These are phyloP conservation scores for Quercus berberidifolia DNA, from an alignment of 306 rosid species.

Conservation along the genomic window DNA sequence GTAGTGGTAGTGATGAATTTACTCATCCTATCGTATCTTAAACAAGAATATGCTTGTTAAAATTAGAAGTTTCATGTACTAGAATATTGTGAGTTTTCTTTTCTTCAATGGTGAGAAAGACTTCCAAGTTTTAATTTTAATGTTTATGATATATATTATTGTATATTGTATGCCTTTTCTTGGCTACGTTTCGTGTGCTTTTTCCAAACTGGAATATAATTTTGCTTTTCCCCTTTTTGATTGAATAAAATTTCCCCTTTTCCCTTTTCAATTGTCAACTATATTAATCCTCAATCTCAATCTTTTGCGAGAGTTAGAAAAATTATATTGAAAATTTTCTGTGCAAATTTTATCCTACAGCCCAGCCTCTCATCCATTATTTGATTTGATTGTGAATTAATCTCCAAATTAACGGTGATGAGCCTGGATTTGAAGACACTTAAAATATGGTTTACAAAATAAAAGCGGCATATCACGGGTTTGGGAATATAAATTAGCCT, in stretches of 20 bases:
- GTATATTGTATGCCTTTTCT: neutral
- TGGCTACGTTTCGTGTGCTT: neutral
- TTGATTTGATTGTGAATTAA: too few species aligned
- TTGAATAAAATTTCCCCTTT: neutral
- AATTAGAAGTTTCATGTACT: conserved; percentile 9
- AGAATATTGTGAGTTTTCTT: neutral
- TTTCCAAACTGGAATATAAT: neutral
- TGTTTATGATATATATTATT: conserved; percentile 1
- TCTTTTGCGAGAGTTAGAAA: neutral
- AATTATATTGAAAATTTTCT: too few species aligned
- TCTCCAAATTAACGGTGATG: too few species aligned
- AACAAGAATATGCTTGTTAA: conserved; percentile 14
- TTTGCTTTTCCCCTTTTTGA: neutral
- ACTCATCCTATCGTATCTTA: neutral
- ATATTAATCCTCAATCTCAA: neutral
- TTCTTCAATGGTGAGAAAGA: neutral
- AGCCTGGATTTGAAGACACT: too few species aligned
- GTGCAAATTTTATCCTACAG: too few species aligned
- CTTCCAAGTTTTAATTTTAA: neutral
- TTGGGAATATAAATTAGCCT: too few species aligned
- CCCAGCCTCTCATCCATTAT: too few species aligned
- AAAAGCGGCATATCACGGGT: too few species aligned
- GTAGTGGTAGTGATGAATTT: conserved; percentile 11
- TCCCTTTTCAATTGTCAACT: neutral
- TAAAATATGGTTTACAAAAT: too few species aligned